Evolutionary conservation across 495 filamentous ascomycete genomes (phyloP).

Genomic region (Aspergillus incahuasiensis): DNA sequence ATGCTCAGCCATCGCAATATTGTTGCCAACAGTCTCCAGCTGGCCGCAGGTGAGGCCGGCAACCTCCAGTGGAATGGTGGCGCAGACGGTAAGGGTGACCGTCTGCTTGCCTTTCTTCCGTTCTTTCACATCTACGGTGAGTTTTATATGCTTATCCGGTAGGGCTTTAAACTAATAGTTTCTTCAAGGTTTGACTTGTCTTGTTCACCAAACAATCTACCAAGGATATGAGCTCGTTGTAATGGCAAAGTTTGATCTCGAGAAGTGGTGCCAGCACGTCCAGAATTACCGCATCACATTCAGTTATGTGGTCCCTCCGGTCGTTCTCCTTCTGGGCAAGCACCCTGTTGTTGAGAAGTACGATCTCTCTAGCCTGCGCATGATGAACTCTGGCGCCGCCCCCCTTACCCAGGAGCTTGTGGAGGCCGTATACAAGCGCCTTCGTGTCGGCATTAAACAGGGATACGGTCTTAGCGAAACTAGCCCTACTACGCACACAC

Average conservation of each 20-base stretch:
- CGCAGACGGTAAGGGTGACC: conserved; percentile 60
- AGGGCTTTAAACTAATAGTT: conserved; percentile 48
- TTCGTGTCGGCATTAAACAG: conserved; percentile 73
- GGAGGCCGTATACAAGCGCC: conserved; percentile 67
- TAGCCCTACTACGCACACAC: conserved; percentile 52
- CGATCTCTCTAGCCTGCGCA: conserved; percentile 71
- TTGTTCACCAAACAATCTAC: conserved; percentile 61
- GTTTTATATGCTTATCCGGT: background rate
- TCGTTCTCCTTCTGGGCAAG: conserved; percentile 77
- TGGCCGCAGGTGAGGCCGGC: conserved; percentile 52
- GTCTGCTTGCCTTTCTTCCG: conserved; percentile 73
- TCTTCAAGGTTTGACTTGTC: conserved; percentile 66
- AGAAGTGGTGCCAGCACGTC: conserved; percentile 68
- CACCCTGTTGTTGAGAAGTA: conserved; percentile 72
- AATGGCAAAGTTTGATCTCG: conserved; percentile 81
- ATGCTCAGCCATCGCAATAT: conserved; percentile 82
- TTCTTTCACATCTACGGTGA: conserved; percentile 93
- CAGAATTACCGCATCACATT: conserved; percentile 74
- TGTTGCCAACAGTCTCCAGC: conserved; percentile 61
- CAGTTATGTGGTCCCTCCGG: conserved; percentile 78
- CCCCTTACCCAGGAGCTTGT: conserved; percentile 82
- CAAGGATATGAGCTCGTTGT: conserved; percentile 66
- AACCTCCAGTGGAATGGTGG: conserved; percentile 59
- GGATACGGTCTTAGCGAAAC: conserved; percentile 88
- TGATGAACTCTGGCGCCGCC: conserved; percentile 87